Conservation (phyloP, 1,139 yeast genomes). For the Saccharomycopsis crataegensis region DNA sequence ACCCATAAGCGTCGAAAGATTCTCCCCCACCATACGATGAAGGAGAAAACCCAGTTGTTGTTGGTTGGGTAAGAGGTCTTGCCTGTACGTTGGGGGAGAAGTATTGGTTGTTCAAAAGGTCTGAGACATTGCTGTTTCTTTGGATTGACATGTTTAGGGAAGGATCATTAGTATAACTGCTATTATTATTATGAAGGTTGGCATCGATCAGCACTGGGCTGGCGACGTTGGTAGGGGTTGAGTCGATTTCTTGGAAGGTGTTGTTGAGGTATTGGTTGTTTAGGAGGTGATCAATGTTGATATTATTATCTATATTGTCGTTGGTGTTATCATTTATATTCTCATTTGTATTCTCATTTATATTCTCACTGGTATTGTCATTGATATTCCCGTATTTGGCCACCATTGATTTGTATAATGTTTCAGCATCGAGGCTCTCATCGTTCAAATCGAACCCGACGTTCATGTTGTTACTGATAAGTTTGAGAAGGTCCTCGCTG, state of each 20-base stretch:
- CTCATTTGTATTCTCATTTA: background rate
- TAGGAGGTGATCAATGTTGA: background rate
- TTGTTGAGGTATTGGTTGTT: background rate
- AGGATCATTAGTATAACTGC: background rate
- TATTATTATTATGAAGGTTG: background rate
- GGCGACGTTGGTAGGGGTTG: background rate
- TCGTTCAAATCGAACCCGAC: constrained; percentile 1
- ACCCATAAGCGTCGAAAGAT: constrained; percentile 24
- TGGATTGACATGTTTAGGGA: background rate
- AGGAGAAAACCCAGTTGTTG: constrained; percentile 22
- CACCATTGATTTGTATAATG: no score
- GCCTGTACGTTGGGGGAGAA: constrained; percentile 23
- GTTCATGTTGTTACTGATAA: constrained; percentile 3
- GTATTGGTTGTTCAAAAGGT: constrained; percentile 21
- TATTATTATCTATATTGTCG: background rate
- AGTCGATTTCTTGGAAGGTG: background rate
- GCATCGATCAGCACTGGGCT: background rate
- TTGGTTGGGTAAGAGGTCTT: constrained; percentile 20
- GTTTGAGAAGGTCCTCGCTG: constrained; percentile 10
- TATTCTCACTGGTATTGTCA: constrained; percentile 9
- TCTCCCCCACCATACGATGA: constrained; percentile 29
- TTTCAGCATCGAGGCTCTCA: background rate
- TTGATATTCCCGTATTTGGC: constrained; percentile 15
- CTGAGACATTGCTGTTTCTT: constrained; percentile 2
- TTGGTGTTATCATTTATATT: constrained; percentile 6